Conservation (phyloP, 2,329 filamentous ascomycete species). For the Sclerotiophoma versabilis region DNA sequence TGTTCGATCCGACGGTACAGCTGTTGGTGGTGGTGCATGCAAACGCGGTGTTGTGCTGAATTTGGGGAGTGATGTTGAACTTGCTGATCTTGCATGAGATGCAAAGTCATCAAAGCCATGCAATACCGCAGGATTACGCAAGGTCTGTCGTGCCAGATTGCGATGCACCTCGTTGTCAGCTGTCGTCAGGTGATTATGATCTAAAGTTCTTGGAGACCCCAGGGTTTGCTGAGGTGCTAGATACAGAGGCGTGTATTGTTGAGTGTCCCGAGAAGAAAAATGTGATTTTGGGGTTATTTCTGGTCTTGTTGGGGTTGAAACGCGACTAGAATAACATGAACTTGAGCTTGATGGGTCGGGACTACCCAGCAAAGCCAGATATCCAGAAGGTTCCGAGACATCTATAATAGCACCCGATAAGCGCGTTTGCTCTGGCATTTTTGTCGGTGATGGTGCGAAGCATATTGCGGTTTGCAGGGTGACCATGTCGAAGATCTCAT, state of each 20-base stretch:
- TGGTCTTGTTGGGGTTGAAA: constrained; percentile 4
- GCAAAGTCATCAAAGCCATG: constrained; percentile 7
- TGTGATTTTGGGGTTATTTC: not conserved
- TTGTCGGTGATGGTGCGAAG: constrained; percentile 5
- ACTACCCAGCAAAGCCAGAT: not conserved
- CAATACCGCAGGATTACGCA: not conserved
- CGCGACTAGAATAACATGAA: constrained; percentile 8
- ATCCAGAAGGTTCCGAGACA: not conserved
- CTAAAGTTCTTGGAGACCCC: not conserved
- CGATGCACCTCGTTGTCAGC: not conserved
- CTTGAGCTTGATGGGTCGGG: constrained; percentile 2
- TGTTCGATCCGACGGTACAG: not conserved
- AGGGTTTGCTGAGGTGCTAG: not conserved
- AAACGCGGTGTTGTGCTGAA: constrained; percentile 17
- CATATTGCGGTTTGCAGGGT: constrained; percentile 7
- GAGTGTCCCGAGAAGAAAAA: not conserved
- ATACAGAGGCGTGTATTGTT: not conserved
- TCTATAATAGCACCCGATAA: not conserved
- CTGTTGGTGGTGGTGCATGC: constrained; percentile 1
- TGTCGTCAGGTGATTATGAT: not conserved
- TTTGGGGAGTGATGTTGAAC: constrained; percentile 10
- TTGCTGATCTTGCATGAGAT: constrained; percentile 9
- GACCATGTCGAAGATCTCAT: constrained; percentile 6
- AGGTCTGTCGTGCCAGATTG: not conserved
- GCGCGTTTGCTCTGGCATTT: constrained; percentile 7